Base-by-base conservation (phyloP, 768 basidiomycete genomes). In the Mycena epipterygia region DNA sequence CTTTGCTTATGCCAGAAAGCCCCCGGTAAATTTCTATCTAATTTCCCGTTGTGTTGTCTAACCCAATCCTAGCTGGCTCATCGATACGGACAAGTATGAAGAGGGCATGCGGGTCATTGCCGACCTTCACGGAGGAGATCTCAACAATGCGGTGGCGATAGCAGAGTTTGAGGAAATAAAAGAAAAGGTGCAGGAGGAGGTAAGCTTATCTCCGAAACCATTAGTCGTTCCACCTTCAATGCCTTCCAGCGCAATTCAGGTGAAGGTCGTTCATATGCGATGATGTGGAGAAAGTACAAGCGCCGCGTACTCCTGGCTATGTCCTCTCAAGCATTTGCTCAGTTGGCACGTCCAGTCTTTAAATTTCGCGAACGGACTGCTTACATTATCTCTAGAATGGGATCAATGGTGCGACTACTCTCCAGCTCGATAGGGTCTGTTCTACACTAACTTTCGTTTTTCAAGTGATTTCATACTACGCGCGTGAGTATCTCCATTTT, bases 301-400 rank as follows among this genome's bases (percentile, higher is more conserved):
- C 90, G 91, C 33, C 87, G 96, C 37, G 96, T 99, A 14, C 79
- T 98, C 71, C 89, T 98, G 52, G 97, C 97, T 19, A 97, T 97
- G 95, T 95, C 93, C 23, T 95, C 95, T 64, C 97, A 98, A 79
- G 94, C 95, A 46, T 97, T 98, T 81, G 97, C 97, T 48, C 97
- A 98, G 78, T 84, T 98, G 77, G 96, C 95, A 72, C 7, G 29
- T 75, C 25, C 48, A 44, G 17, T 49, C 57, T 44, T 67, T 37
- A 17, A 27, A 32, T 63, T 39, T 55, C 25, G 5, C 42, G 16
- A 19, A 35, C 25, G 6, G 27, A 27, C 33, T 35, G 17, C 33
- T 65, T 39, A 55, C 44, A 23, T 53, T 70, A 5, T 52, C 23
- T 21, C 30, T 56, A 97, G 95, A 97, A 97, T 79, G 97, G 96